phyloP scores from a whole-genome alignment of 2,329 filamentous ascomycete species.

The Aspergillus eucalypticola region DNA sequence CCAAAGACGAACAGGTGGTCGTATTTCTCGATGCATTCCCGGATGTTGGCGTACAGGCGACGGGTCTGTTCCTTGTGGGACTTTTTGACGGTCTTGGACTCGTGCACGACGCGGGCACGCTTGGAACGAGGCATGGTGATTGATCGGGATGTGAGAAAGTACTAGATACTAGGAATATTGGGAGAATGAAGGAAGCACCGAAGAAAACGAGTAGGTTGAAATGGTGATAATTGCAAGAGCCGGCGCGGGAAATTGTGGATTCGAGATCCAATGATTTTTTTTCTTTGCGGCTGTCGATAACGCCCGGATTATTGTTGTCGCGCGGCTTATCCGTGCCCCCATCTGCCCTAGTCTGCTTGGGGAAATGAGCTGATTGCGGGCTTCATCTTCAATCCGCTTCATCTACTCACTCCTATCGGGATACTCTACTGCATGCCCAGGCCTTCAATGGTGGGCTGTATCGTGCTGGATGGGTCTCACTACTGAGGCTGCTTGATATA shows the following conservation, averaged over 20 bases:
- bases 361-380: constrained; percentile 34
- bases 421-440: not conserved
- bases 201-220: not conserved
- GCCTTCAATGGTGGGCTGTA: not conserved
- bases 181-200: too few species aligned
- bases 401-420: not conserved
- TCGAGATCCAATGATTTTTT: constrained; percentile 27
- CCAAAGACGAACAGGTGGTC: constrained; percentile 90
- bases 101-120: constrained; percentile 82
- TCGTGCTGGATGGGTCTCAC: not conserved
- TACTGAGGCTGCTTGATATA: not conserved
- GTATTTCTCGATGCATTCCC: constrained; percentile 80
- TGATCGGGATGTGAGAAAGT: not conserved
- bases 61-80: constrained; percentile 83
- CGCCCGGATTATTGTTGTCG: constrained; percentile 39
- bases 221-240: constrained; percentile 12
- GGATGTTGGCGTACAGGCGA: constrained; percentile 83
- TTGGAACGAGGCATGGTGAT: constrained; percentile 90
- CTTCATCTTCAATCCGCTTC: constrained; percentile 11
- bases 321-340: constrained; percentile 38
- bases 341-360: constrained; percentile 29
- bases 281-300: constrained; percentile 39
- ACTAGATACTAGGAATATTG: too few species aligned
- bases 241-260: constrained; percentile 24
- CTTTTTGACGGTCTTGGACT: constrained; percentile 92